These are phyloP conservation scores for Meira nashicola DNA, from an alignment of 1,284 basidiomycete genomes.

Conservation along the genomic window DNA sequence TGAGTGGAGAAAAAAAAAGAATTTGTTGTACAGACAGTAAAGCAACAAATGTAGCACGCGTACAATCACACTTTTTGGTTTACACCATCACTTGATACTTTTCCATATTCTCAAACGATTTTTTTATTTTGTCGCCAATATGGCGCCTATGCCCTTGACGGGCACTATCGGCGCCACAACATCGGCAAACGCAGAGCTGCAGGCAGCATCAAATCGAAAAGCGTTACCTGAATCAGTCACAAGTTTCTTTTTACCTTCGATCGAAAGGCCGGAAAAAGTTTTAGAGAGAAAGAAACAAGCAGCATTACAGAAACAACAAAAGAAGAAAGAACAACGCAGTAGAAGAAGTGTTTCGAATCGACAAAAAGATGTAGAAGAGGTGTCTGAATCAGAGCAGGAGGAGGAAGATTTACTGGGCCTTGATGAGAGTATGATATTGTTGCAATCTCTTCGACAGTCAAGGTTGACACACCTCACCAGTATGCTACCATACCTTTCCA, in stretches of 20 bases:
- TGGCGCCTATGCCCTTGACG: constrained; percentile 11
- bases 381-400: background rate
- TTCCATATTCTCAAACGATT: background rate
- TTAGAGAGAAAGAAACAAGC: too few species aligned
- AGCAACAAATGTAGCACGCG: background rate
- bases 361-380: background rate
- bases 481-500: constrained; percentile 36
- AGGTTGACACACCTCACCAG: constrained; percentile 48
- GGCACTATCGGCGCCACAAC: constrained; percentile 6
- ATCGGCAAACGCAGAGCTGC: constrained; percentile 3
- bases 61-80: background rate
- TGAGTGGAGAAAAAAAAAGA: background rate
- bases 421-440: constrained; percentile 27
- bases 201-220: background rate
- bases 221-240: constrained; percentile 3
- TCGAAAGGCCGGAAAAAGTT: background rate
- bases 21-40: background rate
- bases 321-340: background rate
- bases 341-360: background rate
- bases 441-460: constrained; percentile 48
- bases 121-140: background rate
- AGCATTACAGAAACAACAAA: background rate
- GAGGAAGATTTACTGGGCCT: background rate
- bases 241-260: constrained; percentile 2
- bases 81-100: background rate